These are phyloP conservation scores for Fusarium agapanthi DNA, from an alignment of 2,329 filamentous ascomycete genomes.

Conservation along the genomic window DNA sequence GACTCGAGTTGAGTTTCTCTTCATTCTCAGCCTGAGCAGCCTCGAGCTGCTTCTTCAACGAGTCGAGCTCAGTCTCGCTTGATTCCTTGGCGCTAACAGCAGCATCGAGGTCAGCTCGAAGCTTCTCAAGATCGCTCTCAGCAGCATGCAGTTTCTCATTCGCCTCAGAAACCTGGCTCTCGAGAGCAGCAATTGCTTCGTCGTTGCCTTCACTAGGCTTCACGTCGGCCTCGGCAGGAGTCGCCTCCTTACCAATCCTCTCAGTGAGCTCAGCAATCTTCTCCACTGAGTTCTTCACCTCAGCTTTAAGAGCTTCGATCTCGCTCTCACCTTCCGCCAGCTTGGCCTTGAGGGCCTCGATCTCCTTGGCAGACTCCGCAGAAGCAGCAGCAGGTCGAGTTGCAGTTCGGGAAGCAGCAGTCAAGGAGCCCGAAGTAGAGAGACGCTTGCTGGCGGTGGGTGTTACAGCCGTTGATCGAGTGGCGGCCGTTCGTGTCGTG, in stretches of 20 bases:
- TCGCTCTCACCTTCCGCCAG: conserved; percentile 66
- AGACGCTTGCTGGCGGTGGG: conserved; percentile 63
- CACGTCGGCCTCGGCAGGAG: conserved; percentile 50
- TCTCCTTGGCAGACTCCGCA: conserved; percentile 59
- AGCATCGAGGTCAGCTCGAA: conserved; percentile 59
- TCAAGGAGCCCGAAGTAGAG: conserved; percentile 57
- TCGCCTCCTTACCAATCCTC: conserved; percentile 56
- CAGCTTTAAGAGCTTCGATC: conserved; percentile 64
- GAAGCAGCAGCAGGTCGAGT: conserved; percentile 54
- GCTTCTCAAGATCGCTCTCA: conserved; percentile 60
- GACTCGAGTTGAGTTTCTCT: conserved; percentile 46
- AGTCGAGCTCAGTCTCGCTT: conserved; percentile 57
- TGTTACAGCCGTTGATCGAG: conserved; percentile 52
- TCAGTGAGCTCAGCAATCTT: conserved; percentile 64
- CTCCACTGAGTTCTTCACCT: conserved; percentile 64
- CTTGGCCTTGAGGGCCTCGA: conserved; percentile 68
- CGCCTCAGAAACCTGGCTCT: conserved; percentile 57
- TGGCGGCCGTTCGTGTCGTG: conserved; percentile 39
- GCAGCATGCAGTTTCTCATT: conserved; percentile 61
- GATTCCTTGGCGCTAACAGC: conserved; percentile 60
- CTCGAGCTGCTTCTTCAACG: conserved; percentile 62
- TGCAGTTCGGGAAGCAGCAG: conserved; percentile 48
- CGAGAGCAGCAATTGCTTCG: conserved; percentile 54
- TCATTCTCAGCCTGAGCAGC: conserved; percentile 46
- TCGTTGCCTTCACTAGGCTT: conserved; percentile 55